These are phyloP conservation scores for Ophioceras dolichostomum DNA, from an alignment of 2,329 filamentous ascomycete genomes.

Conservation along the genomic window DNA sequence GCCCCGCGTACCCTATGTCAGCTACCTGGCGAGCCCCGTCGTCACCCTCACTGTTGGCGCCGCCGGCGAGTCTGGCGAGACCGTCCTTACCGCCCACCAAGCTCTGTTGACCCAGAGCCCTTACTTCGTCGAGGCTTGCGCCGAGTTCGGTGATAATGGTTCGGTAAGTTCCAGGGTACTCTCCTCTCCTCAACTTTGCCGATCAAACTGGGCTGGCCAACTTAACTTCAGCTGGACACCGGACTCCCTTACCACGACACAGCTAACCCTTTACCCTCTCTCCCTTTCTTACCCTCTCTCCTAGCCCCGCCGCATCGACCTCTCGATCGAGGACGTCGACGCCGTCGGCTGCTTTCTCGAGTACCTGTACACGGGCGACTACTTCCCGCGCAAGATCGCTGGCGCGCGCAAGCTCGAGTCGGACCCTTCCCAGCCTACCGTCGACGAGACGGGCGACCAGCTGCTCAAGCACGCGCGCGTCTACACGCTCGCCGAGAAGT, in stretches of 20 bases:
- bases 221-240: background rate
- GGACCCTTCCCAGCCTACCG: conserved; percentile 47
- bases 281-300: too few species aligned
- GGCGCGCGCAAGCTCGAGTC: conserved; percentile 56
- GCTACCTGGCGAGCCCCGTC: conserved; percentile 56
- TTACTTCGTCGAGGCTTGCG: conserved; percentile 54
- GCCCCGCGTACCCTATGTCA: conserved; percentile 33
- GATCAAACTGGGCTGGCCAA: too few species aligned
- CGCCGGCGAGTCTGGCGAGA: conserved; percentile 35
- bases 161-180: conserved; percentile 32
- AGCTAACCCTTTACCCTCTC: too few species aligned
- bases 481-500: conserved; percentile 78
- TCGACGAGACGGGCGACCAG: conserved; percentile 70
- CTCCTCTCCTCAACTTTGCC: conserved; percentile 2
- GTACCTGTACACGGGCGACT: conserved; percentile 75
- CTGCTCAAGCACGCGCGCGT: conserved; percentile 81
- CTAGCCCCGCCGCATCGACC: conserved; percentile 54
- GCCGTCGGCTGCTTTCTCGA: conserved; percentile 71
- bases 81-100: conserved; percentile 67
- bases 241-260: background rate
- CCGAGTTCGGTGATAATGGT: conserved; percentile 46
- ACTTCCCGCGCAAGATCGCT: conserved; percentile 61
- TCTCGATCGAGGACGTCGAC: conserved; percentile 55
- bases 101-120: conserved; percentile 62
- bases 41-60: conserved; percentile 55